phyloP scores from a whole-genome alignment of 2,329 filamentous ascomycete species.

The Emmonsiellopsis sp. region DNA sequence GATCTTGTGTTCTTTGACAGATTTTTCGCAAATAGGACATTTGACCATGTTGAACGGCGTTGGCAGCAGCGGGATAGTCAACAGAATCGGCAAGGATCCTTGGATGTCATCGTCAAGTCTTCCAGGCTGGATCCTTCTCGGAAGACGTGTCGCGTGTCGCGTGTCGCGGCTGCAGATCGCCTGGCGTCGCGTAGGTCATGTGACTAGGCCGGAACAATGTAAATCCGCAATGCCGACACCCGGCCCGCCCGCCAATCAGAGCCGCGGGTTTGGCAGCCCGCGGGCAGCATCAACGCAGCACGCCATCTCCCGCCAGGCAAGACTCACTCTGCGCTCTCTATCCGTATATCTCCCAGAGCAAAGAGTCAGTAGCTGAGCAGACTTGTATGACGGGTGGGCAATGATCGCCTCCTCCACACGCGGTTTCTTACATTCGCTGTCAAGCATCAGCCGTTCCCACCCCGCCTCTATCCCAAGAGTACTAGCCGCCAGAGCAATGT shows the following conservation, averaged over 20 bases:
- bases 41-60: constrained; percentile 42
- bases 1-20: constrained; percentile 64
- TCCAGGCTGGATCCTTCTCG: too few species aligned
- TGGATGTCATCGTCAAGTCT: neutral
- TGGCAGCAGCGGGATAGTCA: neutral
- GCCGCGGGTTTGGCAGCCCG: too few species aligned
- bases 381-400: neutral
- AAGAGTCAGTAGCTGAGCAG: neutral
- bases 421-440: neutral
- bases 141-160: too few species aligned
- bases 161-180: too few species aligned
- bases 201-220: too few species aligned
- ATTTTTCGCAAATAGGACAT: constrained; percentile 68
- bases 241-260: too few species aligned
- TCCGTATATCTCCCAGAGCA: neutral
- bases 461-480: neutral
- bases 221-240: too few species aligned
- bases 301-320: too few species aligned
- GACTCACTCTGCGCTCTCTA: neutral
- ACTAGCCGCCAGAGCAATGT: constrained; percentile 25
- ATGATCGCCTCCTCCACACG: neutral
- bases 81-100: neutral
- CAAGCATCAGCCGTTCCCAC: neutral
- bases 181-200: too few species aligned
- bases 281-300: too few species aligned